Conservation (phyloP, 768 basidiomycete genomes). For the Phanerochaete sordida region DNA sequence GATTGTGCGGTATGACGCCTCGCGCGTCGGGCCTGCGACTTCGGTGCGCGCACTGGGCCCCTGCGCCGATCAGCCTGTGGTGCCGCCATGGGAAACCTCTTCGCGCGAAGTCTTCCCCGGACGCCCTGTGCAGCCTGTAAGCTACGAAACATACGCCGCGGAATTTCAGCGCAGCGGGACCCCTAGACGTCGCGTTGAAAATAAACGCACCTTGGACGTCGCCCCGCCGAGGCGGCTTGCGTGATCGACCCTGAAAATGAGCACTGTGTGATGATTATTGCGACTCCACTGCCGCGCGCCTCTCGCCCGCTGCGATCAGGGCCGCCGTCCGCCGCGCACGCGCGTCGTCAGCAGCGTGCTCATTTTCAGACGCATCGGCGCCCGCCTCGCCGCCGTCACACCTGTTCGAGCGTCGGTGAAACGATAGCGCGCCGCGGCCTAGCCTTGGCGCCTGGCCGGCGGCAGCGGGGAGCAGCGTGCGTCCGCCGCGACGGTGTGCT, state of each 20-base stretch:
- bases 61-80: not conserved
- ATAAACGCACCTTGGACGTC: not conserved
- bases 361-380: not conserved
- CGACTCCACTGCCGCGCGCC: not conserved
- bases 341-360: not conserved
- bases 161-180: not conserved
- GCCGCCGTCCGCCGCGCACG: not conserved
- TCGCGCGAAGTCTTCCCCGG: not conserved
- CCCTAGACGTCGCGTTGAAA: not conserved
- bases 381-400: not conserved
- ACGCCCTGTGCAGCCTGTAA: not conserved
- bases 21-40: not conserved
- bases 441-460: too few species aligned
- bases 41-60: not conserved
- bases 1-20: not conserved
- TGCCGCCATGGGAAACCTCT: not conserved
- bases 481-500: too few species aligned
- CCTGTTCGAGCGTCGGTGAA: not conserved
- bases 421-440: too few species aligned
- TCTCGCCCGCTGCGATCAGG: not conserved
- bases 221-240: not conserved
- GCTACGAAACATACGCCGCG: too few species aligned
- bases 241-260: slow-evolving; percentile 1
- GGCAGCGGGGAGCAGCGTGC: too few species aligned
- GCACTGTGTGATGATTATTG: not conserved